A percentile compares a stretch with the other conserved stretches of the same genome.
Evolutionary conservation across 2,329 filamentous ascomycete genomes (phyloP).

Genomic region (Aspergillus quadricinctus): DNA sequence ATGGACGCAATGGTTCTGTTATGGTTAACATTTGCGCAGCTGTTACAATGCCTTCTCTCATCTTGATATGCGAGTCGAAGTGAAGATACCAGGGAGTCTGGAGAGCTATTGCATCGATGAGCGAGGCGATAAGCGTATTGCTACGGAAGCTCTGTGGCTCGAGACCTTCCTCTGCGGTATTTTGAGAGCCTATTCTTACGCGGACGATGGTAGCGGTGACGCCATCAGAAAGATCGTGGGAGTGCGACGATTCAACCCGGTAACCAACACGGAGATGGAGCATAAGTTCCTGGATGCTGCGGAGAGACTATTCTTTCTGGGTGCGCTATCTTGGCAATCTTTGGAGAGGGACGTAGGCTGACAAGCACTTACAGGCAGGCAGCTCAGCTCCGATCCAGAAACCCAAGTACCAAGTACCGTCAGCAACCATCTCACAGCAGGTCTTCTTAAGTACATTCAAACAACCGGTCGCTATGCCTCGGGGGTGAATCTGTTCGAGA

Average conservation of each 20-base stretch:
- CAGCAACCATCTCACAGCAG: slow-evolving; percentile 91
- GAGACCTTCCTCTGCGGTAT: slow-evolving; percentile 97
- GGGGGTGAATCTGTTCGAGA: slow-evolving; percentile 96
- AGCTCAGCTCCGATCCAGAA: slow-evolving; percentile 91
- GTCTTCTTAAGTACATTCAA: slow-evolving; percentile 87
- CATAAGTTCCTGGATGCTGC: slow-evolving; percentile 93
- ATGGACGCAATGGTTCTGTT: neutral
- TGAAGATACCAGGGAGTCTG: slow-evolving; percentile 92
- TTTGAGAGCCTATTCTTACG: slow-evolving; percentile 90
- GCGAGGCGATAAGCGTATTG: slow-evolving; percentile 87
- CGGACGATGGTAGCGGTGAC: slow-evolving; percentile 90
- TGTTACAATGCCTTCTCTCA: slow-evolving; percentile 99
- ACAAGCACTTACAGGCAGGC: slow-evolving; percentile 62
- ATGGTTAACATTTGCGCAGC: slow-evolving; percentile 35
- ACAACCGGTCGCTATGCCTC: slow-evolving; percentile 93
- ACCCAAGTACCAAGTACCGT: slow-evolving; percentile 97
- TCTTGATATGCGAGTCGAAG: slow-evolving; percentile 96
- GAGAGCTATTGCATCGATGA: slow-evolving; percentile 98
- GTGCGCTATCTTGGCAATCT: slow-evolving; percentile 40
- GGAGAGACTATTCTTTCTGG: slow-evolving; percentile 90
- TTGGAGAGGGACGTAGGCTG: slow-evolving; percentile 5
- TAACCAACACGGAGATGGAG: slow-evolving; percentile 96
- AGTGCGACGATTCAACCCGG: slow-evolving; percentile 94
- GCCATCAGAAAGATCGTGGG: slow-evolving; percentile 95
- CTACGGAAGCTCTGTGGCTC: slow-evolving; percentile 91